Evolutionary conservation across 2,329 filamentous ascomycete species (phyloP), one percentile per base, ranked within the genome.

Genomic region (Grosmannia huntii): DNA sequence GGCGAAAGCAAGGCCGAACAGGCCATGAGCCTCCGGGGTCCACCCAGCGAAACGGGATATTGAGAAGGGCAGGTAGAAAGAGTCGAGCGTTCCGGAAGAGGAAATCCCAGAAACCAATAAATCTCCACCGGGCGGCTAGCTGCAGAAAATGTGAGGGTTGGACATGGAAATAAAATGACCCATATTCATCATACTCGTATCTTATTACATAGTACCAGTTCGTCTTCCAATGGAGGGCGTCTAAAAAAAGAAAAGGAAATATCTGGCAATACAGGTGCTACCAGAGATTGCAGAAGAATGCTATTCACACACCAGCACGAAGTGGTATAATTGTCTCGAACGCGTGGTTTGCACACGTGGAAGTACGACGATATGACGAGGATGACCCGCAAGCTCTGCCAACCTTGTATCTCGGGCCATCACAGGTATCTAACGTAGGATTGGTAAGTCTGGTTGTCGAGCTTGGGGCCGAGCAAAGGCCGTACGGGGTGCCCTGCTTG

Each of bases 91-190:
- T 27, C 44, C 27, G 4, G 49, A 56, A 33, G 54, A 23, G 54
- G 41, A 33, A 46, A 33, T 31, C 25, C 38, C 41, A 46, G 53
- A 56, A 56, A 36, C 44, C 54, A 56, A 56, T 56, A 56, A 56
- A 49, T 56, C 54, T 48, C 54, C 41, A 56, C 54, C 28, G 44
- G 53, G 54, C 54, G 54, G 54, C 21, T 56, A 56, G 44, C 44
- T 56, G 54, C 54, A 56, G 53, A 31, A 50, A 50, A 27, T 31
- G 27, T 16, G 31, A 41, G 46, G n/a, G 44, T 33, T 53, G 31
- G 21, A 27, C 14, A 27, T 51, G 49, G 25, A 19, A 51, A 27
- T 52, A 21, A 52, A 46, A 46, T 46, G 44, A 46, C n/a, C 4
- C 21, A 23, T 46, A 1, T 21, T 21, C 44, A 46, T 23, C 44